Percentiles rank a stretch among this genome's conserved stretches.
These are phyloP conservation scores for Spathaspora sp. DNA, from an alignment of 805 yeast genomes.

Conservation along the genomic window DNA sequence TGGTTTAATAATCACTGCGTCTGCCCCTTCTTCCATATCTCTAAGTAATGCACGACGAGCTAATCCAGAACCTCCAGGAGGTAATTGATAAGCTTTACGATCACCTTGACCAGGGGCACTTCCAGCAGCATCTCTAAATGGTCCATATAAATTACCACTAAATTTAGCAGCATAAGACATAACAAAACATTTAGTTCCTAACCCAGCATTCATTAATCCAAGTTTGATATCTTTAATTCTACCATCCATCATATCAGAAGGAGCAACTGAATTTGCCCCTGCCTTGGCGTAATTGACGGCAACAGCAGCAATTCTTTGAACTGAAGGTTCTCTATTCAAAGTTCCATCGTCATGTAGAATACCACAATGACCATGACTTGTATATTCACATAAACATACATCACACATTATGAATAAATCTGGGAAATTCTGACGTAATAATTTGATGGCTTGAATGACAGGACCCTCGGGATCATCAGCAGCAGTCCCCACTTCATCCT, in stretches of 20 bases:
- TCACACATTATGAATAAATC: slow-evolving; percentile 86
- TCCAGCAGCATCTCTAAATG: slow-evolving; percentile 97
- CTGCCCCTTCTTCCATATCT: slow-evolving; percentile 90
- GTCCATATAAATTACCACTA: slow-evolving; percentile 88
- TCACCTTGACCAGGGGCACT: slow-evolving; percentile 88
- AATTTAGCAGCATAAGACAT: slow-evolving; percentile 96
- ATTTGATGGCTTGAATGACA: slow-evolving; percentile 74
- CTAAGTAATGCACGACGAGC: slow-evolving; percentile 88
- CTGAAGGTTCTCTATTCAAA: slow-evolving; percentile 70
- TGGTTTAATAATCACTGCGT: slow-evolving; percentile 93
- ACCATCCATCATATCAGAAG: slow-evolving; percentile 97
- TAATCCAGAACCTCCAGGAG: slow-evolving; percentile 87
- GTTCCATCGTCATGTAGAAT: slow-evolving; percentile 82
- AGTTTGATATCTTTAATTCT: slow-evolving; percentile 82
- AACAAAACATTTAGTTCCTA: slow-evolving; percentile 85
- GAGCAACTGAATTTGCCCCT: slow-evolving; percentile 94
- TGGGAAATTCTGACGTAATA: slow-evolving; percentile 66
- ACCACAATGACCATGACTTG: slow-evolving; percentile 98
- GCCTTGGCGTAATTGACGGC: slow-evolving; percentile 94
- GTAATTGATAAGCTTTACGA: slow-evolving; percentile 88
- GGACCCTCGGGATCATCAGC: slow-evolving; percentile 98
- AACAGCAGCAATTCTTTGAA: slow-evolving; percentile 84
- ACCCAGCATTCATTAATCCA: slow-evolving; percentile 73
- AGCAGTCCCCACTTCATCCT: slow-evolving; percentile 78
- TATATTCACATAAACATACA: slow-evolving; percentile 95